phyloP scores from a whole-genome alignment of 2,329 filamentous ascomycete species.

The Lachnellula subtilissima region DNA sequence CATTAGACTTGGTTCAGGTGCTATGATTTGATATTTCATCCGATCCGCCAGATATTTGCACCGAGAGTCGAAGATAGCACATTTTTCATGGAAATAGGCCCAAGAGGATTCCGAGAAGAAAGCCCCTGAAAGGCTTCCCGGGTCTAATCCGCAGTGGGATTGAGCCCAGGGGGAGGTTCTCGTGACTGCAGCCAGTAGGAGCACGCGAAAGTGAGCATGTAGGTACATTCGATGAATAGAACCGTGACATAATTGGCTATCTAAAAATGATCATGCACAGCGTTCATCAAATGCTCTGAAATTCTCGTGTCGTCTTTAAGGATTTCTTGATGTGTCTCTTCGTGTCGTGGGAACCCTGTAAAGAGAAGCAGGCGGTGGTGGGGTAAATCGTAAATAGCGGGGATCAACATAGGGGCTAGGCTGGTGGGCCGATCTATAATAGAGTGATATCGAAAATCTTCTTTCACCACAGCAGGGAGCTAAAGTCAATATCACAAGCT shows the following conservation, averaged over 20 bases:
- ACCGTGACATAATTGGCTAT: neutral
- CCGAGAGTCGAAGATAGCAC: neutral
- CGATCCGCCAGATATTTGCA: conserved; percentile 3
- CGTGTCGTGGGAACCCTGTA: neutral
- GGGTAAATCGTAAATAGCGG: neutral
- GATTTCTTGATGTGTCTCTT: too few relatives aligned
- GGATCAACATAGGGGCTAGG: neutral
- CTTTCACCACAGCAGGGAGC: neutral
- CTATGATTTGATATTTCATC: neutral
- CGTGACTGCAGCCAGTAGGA: too few relatives aligned
- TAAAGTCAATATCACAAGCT: neutral
- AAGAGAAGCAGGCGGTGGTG: neutral
- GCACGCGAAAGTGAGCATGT: too few relatives aligned
- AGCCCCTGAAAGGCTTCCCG: conserved; percentile 3
- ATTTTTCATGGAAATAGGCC: neutral
- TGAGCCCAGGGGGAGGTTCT: too few relatives aligned
- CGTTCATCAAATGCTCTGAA: neutral
- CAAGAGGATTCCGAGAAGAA: conserved; percentile 2
- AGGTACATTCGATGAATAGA: too few relatives aligned
- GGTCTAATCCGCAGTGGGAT: neutral
- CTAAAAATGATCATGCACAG: neutral
- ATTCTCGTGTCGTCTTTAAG: neutral
- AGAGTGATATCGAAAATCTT: conserved; percentile 2
- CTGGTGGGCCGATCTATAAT: neutral
- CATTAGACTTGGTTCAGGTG: neutral